Conservation (phyloP, 768 basidiomycete genomes). For the Russula griseocarnosa region DNA sequence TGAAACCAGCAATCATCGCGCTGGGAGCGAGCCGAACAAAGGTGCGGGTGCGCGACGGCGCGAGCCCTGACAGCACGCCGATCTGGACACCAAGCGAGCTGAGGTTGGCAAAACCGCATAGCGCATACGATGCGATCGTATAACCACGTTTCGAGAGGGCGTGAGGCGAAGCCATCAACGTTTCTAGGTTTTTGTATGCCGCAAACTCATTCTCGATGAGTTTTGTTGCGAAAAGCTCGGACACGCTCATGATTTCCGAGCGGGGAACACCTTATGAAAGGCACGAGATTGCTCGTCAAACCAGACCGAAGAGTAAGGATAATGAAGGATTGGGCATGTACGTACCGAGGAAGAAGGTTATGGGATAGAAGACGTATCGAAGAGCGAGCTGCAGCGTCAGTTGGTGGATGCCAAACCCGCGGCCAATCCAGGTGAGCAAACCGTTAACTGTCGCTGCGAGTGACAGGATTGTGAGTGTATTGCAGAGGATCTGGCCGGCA, state of each 20-base stretch:
- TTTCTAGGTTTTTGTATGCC: conserved; percentile 59
- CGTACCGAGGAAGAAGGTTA: conserved; percentile 67
- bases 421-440: conserved; percentile 83
- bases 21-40: conserved; percentile 68
- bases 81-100: conserved; percentile 84
- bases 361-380: conserved; percentile 84
- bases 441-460: conserved; percentile 81
- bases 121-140: conserved; percentile 80
- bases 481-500: conserved; percentile 84
- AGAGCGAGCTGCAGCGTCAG: conserved; percentile 82
- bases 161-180: conserved; percentile 41
- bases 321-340: background rate
- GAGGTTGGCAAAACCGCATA: conserved; percentile 89
- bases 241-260: conserved; percentile 73
- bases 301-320: background rate
- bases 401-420: conserved; percentile 75
- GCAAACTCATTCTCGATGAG: conserved; percentile 85
- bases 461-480: conserved; percentile 80
- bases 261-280: conserved; percentile 64
- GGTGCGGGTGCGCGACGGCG: conserved; percentile 61
- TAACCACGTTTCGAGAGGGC: conserved; percentile 70
- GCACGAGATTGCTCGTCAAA: background rate
- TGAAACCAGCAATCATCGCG: conserved; percentile 68
- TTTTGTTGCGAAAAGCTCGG: conserved; percentile 80
- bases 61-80: conserved; percentile 66